Evolutionary conservation across 352 stramenopile species (phyloP).

Genomic region (Phytophthora parvispora): DNA sequence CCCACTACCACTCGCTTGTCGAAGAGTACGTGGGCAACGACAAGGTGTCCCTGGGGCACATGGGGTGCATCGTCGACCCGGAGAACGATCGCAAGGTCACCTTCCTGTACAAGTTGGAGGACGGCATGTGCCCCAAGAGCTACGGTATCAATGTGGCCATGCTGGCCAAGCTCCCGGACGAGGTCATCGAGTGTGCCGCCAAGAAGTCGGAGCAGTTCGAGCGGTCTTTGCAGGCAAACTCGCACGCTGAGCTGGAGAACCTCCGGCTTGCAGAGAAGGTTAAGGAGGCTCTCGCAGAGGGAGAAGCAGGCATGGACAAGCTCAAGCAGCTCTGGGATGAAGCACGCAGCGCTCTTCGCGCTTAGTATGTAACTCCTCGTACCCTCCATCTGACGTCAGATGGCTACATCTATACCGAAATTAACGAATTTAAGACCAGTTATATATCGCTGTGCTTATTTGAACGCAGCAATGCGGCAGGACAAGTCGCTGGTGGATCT

Average conservation of each 20-base stretch:
- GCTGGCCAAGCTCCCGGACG: conserved; percentile 96
- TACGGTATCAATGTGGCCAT: conserved; percentile 99
- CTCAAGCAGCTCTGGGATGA: conserved; percentile 43
- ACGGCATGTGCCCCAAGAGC: conserved; percentile 97
- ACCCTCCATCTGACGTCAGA: conserved; percentile 18
- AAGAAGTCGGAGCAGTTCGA: conserved; percentile 94
- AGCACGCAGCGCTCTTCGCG: conserved; percentile 23
- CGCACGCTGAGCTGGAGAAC: conserved; percentile 33
- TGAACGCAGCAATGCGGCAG: background rate
- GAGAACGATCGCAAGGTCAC: conserved; percentile 96
- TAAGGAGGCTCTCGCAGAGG: conserved; percentile 37
- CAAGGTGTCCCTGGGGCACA: conserved; percentile 80
- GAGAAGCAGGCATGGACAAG: conserved; percentile 40
- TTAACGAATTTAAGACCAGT: conserved; percentile 18
- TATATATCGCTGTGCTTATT: background rate
- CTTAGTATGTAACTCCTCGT: background rate
- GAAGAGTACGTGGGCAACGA: conserved; percentile 83
- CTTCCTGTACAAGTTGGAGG: conserved; percentile 99
- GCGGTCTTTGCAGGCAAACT: conserved; percentile 63
- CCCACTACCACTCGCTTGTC: conserved; percentile 98
- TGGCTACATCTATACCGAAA: conserved; percentile 13
- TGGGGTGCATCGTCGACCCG: conserved; percentile 86
- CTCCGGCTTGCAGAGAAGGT: conserved; percentile 29
- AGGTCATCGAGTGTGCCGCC: conserved; percentile 94
- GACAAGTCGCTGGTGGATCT: conserved; percentile 44